Conservation (phyloP, 306 rosid species). For the Cyclanthera cordifolia region DNA sequence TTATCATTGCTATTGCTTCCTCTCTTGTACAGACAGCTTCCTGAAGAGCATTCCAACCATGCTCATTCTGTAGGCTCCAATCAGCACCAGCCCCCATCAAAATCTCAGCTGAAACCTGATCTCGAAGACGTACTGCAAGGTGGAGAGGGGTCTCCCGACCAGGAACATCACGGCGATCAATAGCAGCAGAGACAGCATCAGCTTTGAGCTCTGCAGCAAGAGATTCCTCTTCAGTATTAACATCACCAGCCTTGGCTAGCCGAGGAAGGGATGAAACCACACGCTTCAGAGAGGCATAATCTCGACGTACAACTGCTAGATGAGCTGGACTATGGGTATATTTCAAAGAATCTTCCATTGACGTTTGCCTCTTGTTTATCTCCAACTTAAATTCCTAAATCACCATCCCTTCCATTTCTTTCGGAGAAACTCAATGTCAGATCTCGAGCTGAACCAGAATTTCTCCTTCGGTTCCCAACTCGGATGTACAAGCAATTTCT, state of each 20-base stretch:
- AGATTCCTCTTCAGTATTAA: constrained; percentile 64
- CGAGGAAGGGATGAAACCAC: constrained; percentile 55
- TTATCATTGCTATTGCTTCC: constrained; percentile 83
- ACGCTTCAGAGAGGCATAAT: constrained; percentile 51
- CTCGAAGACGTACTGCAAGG: constrained; percentile 88
- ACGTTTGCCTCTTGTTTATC: constrained; percentile 23
- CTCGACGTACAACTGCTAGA: constrained; percentile 68
- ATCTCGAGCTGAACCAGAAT: constrained; percentile 13
- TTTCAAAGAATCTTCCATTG: constrained; percentile 64
- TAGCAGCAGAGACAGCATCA: constrained; percentile 55
- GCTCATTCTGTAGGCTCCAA: constrained; percentile 91
- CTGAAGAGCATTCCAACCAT: too few species aligned
- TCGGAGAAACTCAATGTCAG: constrained; percentile 23
- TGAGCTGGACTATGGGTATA: constrained; percentile 87
- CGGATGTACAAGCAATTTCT: constrained; percentile 17
- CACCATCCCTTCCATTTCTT: constrained; percentile 28
- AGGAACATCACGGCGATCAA: constrained; percentile 92
- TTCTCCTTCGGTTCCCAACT: constrained; percentile 18
- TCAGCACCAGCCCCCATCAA: constrained; percentile 97
- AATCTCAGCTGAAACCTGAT: constrained; percentile 68
- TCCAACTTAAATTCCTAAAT: constrained; percentile 29
- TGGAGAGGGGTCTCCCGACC: constrained; percentile 66
- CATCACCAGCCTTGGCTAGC: constrained; percentile 78
- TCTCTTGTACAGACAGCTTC: constrained; percentile 93
- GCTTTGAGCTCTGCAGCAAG: constrained; percentile 72